These are phyloP conservation scores for Collybiopsis luxurians DNA, from an alignment of 768 basidiomycete species.

Conservation along the genomic window DNA sequence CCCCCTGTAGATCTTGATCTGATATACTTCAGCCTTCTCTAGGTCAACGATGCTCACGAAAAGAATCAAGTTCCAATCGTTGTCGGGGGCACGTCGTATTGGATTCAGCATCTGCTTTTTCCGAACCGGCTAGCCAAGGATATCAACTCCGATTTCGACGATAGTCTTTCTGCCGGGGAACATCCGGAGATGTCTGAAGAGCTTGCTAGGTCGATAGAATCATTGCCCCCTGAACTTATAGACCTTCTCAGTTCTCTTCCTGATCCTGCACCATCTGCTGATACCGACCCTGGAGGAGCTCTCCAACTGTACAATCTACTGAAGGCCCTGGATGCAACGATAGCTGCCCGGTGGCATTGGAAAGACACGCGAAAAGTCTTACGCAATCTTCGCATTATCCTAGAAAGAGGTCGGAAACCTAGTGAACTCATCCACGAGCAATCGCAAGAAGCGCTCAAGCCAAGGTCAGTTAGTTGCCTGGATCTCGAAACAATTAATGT, in stretches of 20 bases:
- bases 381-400: constrained; percentile 74
- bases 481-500: too few relatives aligned
- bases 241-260: constrained; percentile 59
- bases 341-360: constrained; percentile 95
- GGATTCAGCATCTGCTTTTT: constrained; percentile 95
- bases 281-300: constrained; percentile 51
- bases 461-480: constrained; percentile 64
- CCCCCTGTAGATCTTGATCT: constrained; percentile 3
- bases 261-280: constrained; percentile 53
- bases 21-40: constrained; percentile 8
- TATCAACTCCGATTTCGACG: constrained; percentile 12
- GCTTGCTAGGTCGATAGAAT: constrained; percentile 38
- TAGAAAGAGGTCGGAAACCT: constrained; percentile 59
- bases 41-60: constrained; percentile 76
- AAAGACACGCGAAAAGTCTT: constrained; percentile 88
- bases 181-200: constrained; percentile 27
- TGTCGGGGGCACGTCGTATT: constrained; percentile 96
- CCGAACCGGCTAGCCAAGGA: constrained; percentile 61
- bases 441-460: constrained; percentile 36
- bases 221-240: constrained; percentile 45
- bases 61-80: constrained; percentile 75
- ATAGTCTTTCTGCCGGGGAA: neutral
- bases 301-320: constrained; percentile 69
- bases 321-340: constrained; percentile 60
- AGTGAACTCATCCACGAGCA: constrained; percentile 73